Evolutionary conservation across 2,329 filamentous ascomycete genomes (phyloP).

Genomic region (Ceratocystis destructans): DNA sequence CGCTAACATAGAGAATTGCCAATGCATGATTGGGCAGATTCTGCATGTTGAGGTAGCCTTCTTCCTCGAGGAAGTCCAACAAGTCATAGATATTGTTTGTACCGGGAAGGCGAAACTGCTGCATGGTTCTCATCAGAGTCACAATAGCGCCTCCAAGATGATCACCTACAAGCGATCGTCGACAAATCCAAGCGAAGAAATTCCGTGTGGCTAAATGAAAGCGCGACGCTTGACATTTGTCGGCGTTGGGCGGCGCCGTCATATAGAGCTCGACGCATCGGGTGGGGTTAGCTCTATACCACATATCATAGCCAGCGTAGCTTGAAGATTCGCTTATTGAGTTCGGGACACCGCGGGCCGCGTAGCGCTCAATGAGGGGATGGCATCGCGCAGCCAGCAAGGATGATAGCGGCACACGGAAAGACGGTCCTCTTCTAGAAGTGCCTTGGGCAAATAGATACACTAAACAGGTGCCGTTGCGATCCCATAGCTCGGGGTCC

Average conservation of each 20-base stretch:
- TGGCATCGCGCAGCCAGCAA: conserved; percentile 46
- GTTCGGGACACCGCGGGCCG: conserved; percentile 15
- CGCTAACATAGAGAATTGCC: conserved; percentile 53
- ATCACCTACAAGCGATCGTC: conserved; percentile 52
- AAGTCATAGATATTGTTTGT: conserved; percentile 48
- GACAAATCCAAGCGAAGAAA: conserved; percentile 57
- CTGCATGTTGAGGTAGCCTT: conserved; percentile 55
- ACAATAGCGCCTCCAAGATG: conserved; percentile 52
- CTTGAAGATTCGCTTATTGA: conserved; percentile 11
- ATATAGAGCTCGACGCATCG: conserved; percentile 50
- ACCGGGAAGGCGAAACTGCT: conserved; percentile 41
- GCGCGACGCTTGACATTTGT: conserved; percentile 40
- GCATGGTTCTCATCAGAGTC: conserved; percentile 50
- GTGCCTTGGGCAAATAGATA: conserved; percentile 54
- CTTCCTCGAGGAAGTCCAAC: conserved; percentile 50
- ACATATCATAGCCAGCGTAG: conserved; percentile 25
- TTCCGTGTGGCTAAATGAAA: conserved; percentile 61
- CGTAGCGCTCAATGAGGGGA: conserved; percentile 43
- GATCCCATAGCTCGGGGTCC: conserved; percentile 60
- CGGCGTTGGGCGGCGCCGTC: conserved; percentile 43
- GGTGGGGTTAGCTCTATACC: conserved; percentile 25
- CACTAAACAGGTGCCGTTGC: conserved; percentile 54
- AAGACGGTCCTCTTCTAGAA: conserved; percentile 52
- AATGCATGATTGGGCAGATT: conserved; percentile 55
- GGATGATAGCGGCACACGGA: conserved; percentile 47